Base-by-base conservation (phyloP, 2,329 filamentous ascomycete species). In the Epichloe elymi region DNA sequence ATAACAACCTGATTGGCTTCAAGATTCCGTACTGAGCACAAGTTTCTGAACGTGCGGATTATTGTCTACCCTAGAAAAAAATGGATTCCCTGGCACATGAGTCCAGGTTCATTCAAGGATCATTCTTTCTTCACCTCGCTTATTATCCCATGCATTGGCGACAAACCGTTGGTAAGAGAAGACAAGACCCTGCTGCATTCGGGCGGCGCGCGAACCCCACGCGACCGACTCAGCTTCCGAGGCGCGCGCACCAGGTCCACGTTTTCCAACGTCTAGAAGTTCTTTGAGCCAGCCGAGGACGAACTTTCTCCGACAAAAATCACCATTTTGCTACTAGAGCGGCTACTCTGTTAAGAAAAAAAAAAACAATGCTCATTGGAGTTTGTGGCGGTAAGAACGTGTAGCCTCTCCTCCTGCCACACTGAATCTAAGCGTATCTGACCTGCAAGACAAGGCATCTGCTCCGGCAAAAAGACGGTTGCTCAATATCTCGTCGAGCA, bases 391-490 rank as follows among this genome's bases (percentile, higher is more conserved):
- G 83, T 85, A 74, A 63, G 68, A 39, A 37, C 33, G 15, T 48
- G 30, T 10, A 23, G 15, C 20, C 36, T 41, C 15, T 33, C 45
- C n/a, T 39, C 12, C 42, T 41, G 45, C 37, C 14, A 23, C 49
- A 50, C 44, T 15, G 23, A 51, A 11, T 15, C 37, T 46, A 26
- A 49, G 46, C 4, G 17, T 20, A 38, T 43, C 48, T 55, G 47
- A 54, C 56, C 48, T 20, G 17, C 19, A 41, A 23, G 5, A 35
- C 62, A 93, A 93, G 90, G 87, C 62, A 91, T 96, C 61, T 97
- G 90, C 71, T 83, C 91, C 46, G 93, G 93, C 61, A 97, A 96
- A 72, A 83, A 82, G 64, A 88, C 88, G 10, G 87, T 97, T 57
- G 89, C 89, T 52, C 80, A 87, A 50, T 96, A 95, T 65, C 79